These are phyloP conservation scores for Penicillium sp. DNA, from an alignment of 2,329 filamentous ascomycete species.

Conservation along the genomic window DNA sequence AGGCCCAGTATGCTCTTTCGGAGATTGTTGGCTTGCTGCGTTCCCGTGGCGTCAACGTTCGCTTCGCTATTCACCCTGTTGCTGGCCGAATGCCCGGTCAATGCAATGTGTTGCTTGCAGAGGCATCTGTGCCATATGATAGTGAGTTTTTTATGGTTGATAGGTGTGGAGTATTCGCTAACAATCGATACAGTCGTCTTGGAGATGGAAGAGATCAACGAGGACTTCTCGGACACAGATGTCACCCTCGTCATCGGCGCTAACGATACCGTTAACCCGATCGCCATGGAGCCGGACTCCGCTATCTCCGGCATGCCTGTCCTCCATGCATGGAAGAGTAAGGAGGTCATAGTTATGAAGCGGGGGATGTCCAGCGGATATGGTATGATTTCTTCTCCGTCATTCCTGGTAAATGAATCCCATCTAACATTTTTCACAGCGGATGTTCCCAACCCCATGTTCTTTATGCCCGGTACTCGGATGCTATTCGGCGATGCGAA, in stretches of 20 bases:
- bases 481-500: conserved; percentile 94
- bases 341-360: conserved; percentile 93
- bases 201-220: conserved; percentile 96
- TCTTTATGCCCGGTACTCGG: conserved; percentile 83
- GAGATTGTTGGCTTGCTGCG: conserved; percentile 75
- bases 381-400: conserved; percentile 52
- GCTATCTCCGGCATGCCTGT: conserved; percentile 92
- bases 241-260: conserved; percentile 86
- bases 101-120: conserved; percentile 85
- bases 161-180: conserved; percentile 5
- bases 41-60: conserved; percentile 74
- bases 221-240: conserved; percentile 83
- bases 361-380: conserved; percentile 85
- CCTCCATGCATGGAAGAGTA: conserved; percentile 89
- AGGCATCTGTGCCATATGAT: conserved; percentile 85
- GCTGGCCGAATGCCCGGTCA: conserved; percentile 91
- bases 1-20: conserved; percentile 86
- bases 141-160: conserved; percentile 41
- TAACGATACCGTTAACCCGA: conserved; percentile 90
- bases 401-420: background rate
- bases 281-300: conserved; percentile 77
- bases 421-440: conserved; percentile 50
- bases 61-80: conserved; percentile 87
- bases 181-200: conserved; percentile 60
- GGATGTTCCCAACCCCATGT: conserved; percentile 91